Base-by-base conservation (phyloP, 352 stramenopile species). In the Globisporangium alternatum region DNA sequence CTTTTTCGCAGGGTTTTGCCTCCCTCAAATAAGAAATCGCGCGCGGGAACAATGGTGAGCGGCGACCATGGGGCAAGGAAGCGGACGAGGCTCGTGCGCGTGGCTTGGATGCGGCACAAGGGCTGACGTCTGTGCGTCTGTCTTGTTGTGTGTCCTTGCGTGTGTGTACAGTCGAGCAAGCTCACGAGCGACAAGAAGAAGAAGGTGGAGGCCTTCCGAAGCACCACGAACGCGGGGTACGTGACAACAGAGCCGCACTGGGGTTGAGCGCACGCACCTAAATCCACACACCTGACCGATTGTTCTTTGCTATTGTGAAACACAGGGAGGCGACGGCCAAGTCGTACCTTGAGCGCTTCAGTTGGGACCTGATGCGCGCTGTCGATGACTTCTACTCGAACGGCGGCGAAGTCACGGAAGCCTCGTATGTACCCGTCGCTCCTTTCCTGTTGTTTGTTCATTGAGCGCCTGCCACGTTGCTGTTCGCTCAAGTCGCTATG, bases 321-420 rank as follows among this genome's bases (percentile, higher is more conserved):
- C 8, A 53, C 25, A 93, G 84, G 35, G 82, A 93, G n/a, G 72
- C 66, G 30, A 86, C 78, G 43, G 84, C 84, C 62, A 78, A 77
- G 53, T 88, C 77, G 62, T 93, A 91, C 62, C 67, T 91, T 3
- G 81, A 90, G 68, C 83, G 80, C 62, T 90, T 90, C 68, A 90
- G 81, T 62, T 93, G 84, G 84, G 81, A 91, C 56, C 62, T 93
- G 31, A 82, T 86, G 81, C 81, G 79, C 21, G 84, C 84, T 3
- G 82, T 93, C 22, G 82, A 93, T 59, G 79, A 90, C 61, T 93
- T 90, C 60, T 93, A 88, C 68, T 68, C 81, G 22, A 90, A 77
- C 60, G 78, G 80, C 21, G 80, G 83, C 39, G 77, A 86, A 35
- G 68, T 51, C 57, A 49, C 19, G 22, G 56, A 43, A 25, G 49